phyloP scores from a whole-genome alignment of 257 asterid genomes.

The Solanum lignicaule region DNA sequence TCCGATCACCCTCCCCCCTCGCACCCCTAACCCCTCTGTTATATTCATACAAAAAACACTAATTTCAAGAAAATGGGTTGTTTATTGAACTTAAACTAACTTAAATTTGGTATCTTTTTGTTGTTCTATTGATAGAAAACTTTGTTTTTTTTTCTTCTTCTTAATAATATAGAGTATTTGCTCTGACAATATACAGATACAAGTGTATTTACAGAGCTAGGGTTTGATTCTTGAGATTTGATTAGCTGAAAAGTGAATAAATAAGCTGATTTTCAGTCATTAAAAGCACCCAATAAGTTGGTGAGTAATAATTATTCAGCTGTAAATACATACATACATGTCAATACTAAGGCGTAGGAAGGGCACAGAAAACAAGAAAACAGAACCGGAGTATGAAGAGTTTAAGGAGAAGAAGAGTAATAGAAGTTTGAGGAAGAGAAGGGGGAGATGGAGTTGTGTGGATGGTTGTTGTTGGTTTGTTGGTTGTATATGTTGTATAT shows the following conservation, averaged over 20 bases:
- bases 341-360: constrained; percentile 20
- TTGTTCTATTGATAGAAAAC: neutral
- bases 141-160: neutral
- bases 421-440: neutral
- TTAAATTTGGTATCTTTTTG: neutral
- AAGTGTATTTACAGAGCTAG: neutral
- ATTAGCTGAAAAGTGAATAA: neutral
- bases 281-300: neutral
- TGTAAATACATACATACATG: neutral
- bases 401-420: neutral
- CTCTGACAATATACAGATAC: neutral
- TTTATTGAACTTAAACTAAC: neutral
- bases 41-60: neutral
- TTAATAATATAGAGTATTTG: neutral
- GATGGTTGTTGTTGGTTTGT: constrained; percentile 80
- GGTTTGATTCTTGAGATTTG: neutral
- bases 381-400: neutral
- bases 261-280: neutral
- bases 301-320: neutral
- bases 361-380: constrained; percentile 9
- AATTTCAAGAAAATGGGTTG: neutral
- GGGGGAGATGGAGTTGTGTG: constrained; percentile 43
- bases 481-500: constrained; percentile 65
- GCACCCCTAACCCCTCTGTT: neutral
- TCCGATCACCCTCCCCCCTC: neutral